Percentiles rank a stretch among this genome's conserved stretches.
Evolutionary conservation across 2,329 filamentous ascomycete species (phyloP).

Genomic region (Ophiostoma piceae): DNA sequence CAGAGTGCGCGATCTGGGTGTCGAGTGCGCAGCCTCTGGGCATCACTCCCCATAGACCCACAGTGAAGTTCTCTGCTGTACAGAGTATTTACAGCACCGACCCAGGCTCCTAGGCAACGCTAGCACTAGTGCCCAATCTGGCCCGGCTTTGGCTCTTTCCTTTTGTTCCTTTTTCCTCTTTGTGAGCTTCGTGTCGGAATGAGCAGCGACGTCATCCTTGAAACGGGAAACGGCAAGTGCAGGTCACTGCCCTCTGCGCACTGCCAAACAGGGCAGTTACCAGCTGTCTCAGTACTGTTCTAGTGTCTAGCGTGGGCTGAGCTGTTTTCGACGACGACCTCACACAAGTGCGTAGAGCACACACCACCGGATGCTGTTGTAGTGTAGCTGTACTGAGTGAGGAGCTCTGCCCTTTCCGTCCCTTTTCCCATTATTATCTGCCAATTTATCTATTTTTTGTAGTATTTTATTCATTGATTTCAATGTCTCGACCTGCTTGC

Average conservation of each 20-base stretch:
- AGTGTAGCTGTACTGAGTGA: too few relatives aligned
- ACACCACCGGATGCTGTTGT: not conserved
- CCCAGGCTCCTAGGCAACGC: conserved; percentile 9
- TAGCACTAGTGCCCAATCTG: conserved; percentile 23
- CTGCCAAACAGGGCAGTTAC: not conserved
- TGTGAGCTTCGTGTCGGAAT: conserved; percentile 13
- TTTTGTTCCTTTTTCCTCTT: conserved; percentile 1
- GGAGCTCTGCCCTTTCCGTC: not conserved
- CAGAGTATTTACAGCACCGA: not conserved
- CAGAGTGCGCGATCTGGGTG: conserved; percentile 1
- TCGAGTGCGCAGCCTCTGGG: not conserved
- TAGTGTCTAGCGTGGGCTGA: conserved; percentile 6
- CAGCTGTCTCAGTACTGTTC: not conserved
- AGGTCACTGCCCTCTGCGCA: not conserved
- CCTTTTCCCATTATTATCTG: not conserved
- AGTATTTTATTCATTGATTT: not conserved
- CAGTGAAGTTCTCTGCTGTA: not conserved
- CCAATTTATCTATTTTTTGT: conserved; percentile 16
- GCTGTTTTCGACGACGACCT: conserved; percentile 15
- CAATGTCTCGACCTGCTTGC: conserved; percentile 9
- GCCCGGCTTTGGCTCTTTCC: conserved; percentile 16
- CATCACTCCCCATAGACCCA: not conserved
- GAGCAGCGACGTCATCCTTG: conserved; percentile 13
- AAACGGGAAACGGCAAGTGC: not conserved
- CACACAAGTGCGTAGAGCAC: not conserved